Evolutionary conservation across 176 grass and related monocot genomes (phyloP).

Genomic region (Rhipidocladum racemiflorum): DNA sequence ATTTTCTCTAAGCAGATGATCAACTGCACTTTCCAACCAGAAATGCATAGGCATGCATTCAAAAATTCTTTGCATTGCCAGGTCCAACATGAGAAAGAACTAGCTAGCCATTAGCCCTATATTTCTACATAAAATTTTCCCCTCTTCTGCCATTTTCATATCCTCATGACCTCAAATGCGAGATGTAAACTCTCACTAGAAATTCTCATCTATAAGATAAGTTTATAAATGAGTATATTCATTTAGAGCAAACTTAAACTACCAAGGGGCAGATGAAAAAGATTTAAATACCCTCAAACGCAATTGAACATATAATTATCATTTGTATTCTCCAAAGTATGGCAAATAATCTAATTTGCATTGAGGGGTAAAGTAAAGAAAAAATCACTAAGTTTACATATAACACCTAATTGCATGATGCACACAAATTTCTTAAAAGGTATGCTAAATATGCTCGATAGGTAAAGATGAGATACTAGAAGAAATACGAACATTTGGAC

Average conservation of each 20-base stretch:
- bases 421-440: background rate
- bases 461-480: slow-evolving; percentile 11
- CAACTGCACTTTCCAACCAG: background rate
- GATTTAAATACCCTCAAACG: background rate
- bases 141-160: background rate
- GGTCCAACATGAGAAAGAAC: background rate
- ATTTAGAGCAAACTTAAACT: slow-evolving; percentile 18
- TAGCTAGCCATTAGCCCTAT: background rate
- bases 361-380: background rate
- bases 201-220: background rate
- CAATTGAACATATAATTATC: background rate
- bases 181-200: slow-evolving; percentile 1
- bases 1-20: background rate
- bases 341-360: background rate
- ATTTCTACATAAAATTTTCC: background rate
- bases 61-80: background rate
- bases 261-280: background rate
- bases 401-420: background rate
- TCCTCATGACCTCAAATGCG: slow-evolving; percentile 2
- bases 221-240: background rate
- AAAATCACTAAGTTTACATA: background rate
- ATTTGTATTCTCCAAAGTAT: background rate
- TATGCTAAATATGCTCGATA: background rate
- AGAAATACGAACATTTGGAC: slow-evolving; percentile 57
- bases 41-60: background rate